A percentile compares a stretch with the other conserved stretches of the same genome.
Evolutionary conservation across 306 rosid species (phyloP).

Genomic region (Gillenia trifoliata): DNA sequence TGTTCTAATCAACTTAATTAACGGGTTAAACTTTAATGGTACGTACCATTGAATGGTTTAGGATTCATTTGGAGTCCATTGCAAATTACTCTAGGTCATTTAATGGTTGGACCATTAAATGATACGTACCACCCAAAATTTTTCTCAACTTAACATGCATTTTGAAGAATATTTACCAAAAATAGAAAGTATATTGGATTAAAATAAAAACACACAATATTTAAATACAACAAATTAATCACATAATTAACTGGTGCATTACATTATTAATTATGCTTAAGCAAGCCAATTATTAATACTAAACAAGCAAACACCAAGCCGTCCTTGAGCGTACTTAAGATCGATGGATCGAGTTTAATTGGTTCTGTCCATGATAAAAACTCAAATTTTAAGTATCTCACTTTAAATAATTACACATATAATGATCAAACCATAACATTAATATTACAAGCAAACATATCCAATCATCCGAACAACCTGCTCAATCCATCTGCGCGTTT

Average conservation of each 20-base stretch:
- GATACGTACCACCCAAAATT: no score
- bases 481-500: slow-evolving; percentile 43
- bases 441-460: slow-evolving; percentile 33
- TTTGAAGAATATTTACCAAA: no score
- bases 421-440: slow-evolving; percentile 16
- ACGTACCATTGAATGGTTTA: no score
- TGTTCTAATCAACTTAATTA: no score
- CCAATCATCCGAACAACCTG: slow-evolving; percentile 38
- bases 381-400: background rate
- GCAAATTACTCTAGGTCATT: no score
- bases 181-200: no score
- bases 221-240: slow-evolving; percentile 16
- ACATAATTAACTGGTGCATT: slow-evolving; percentile 12
- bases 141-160: no score
- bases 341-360: slow-evolving; percentile 17
- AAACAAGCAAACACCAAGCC: slow-evolving; percentile 27
- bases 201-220: background rate
- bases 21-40: no score
- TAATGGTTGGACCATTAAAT: no score
- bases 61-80: no score
- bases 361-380: slow-evolving; percentile 32
- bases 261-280: slow-evolving; percentile 31
- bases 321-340: slow-evolving; percentile 24
- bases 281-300: slow-evolving; percentile 19
- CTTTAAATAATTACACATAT: slow-evolving; percentile 17